These are phyloP conservation scores for Magnaporthiopsis poae DNA, from an alignment of 2,329 filamentous ascomycete genomes.

Conservation along the genomic window DNA sequence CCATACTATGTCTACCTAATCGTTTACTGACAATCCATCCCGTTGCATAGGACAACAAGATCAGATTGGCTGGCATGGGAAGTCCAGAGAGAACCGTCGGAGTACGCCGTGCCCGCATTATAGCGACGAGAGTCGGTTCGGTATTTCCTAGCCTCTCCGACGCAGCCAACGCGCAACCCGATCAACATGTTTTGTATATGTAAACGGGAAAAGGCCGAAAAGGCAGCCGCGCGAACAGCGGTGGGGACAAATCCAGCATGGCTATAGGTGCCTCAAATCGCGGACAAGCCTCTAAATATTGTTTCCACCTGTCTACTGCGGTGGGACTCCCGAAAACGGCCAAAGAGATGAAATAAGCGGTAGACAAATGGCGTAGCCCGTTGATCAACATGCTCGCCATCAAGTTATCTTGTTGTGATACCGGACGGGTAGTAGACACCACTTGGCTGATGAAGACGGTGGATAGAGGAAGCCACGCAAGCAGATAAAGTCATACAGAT, in stretches of 20 bases:
- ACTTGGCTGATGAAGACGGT: too few species aligned
- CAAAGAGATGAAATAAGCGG: too few species aligned
- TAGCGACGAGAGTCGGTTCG: constrained; percentile 16
- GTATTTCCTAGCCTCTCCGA: not conserved
- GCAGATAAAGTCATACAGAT: too few species aligned
- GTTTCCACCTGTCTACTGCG: not conserved
- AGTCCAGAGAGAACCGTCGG: constrained; percentile 56
- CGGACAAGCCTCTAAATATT: not conserved
- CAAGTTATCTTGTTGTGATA: too few species aligned
- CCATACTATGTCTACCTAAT: not conserved
- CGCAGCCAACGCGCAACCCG: not conserved
- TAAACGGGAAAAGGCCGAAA: not conserved
- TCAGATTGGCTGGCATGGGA: constrained; percentile 99
- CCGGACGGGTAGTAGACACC: too few species aligned
- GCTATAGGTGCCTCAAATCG: not conserved
- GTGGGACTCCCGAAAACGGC: too few species aligned
- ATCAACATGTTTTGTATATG: not conserved
- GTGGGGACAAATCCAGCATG: not conserved
- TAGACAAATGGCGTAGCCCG: too few species aligned
- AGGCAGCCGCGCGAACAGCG: not conserved
- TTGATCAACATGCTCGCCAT: too few species aligned
- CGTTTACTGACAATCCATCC: constrained; percentile 18
- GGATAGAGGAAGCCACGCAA: too few species aligned
- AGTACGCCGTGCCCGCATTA: constrained; percentile 55
- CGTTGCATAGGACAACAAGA: constrained; percentile 58